Evolutionary conservation across 192 early-diverging fungal genomes (phyloP), one percentile per base, ranked within the genome.

Genomic region (Haplosporangium gracile): DNA sequence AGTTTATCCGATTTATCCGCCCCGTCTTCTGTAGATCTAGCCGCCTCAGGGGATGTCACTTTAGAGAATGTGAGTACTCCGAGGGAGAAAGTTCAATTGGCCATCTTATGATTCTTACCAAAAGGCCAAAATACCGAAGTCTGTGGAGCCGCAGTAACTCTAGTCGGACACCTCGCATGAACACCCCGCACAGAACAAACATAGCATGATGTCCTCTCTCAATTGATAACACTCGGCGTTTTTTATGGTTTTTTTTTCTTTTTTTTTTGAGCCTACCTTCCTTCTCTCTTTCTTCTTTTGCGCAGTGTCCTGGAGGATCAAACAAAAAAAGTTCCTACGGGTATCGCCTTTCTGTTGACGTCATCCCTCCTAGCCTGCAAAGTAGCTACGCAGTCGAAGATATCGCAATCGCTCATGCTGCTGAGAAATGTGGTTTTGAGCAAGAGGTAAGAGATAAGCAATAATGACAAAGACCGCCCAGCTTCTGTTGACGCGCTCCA

Each of bases 1-100:
- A 65, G 60, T 65, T 65, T 65, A 65, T 65, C 60, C 60, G 26
- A 2, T 65, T 65, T 65, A 32, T 65, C 60, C 60, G 60, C 60
- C 29, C 26, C 29, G 55, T 10, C 29, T 32, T 9, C 60, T 32
- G 29, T 24, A 65, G 26, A 65, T 16, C 60, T 65, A 65, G 60
- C n/a, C n/a, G 13, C 60, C 60, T 13, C 4, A 3, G 7, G 15
- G 57, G 18, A 51, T 65, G 29, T 15, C 11, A 15, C 60, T 34
- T 15, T 29, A 32, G 26, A 15, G 60, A 65, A 32, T 13, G 11
- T 32, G 60, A 65, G 60, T 49, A 18, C 47, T 49, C 15, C 47
- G 47, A 18, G 15, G 47, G 13, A 49, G 49, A 0, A 29, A 15
- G 60, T 32, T 65, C 26, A 65, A 65, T 65, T 13, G 60, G 32